These are phyloP conservation scores for Candida insectorum DNA, from an alignment of 805 yeast species.

Conservation along the genomic window DNA sequence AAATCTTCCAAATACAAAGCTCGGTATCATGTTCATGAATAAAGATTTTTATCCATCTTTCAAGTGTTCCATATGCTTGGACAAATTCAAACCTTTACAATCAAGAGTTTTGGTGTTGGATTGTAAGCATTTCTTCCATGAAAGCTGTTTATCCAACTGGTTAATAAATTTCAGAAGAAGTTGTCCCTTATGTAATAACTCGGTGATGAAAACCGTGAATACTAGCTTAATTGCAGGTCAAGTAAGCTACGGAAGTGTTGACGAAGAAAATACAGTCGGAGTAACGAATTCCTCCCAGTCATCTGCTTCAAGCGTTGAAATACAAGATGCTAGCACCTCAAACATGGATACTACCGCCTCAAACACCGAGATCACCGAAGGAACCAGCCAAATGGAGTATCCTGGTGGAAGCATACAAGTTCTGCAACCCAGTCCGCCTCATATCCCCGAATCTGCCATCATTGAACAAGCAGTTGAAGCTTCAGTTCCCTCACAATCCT, in stretches of 20 bases:
- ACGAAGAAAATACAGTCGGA: conserved; percentile 12
- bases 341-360: too few relatives aligned
- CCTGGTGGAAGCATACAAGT: too few relatives aligned
- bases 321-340: too few relatives aligned
- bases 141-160: conserved; percentile 58
- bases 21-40: conserved; percentile 24
- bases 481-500: too few relatives aligned
- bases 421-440: too few relatives aligned
- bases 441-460: too few relatives aligned
- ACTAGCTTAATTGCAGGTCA: conserved; percentile 17
- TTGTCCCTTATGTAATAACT: conserved; percentile 57
- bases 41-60: conserved; percentile 39
- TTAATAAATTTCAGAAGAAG: conserved; percentile 48
- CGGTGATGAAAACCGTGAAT: conserved; percentile 12
- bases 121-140: conserved; percentile 62
- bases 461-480: too few relatives aligned
- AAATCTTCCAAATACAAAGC: conserved; percentile 19
- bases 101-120: conserved; percentile 51
- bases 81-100: conserved; percentile 44
- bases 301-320: too few relatives aligned
- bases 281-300: too few relatives aligned
- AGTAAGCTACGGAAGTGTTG: conserved; percentile 21
- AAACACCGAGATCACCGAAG: too few relatives aligned
- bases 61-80: conserved; percentile 62
- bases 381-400: too few relatives aligned